These are phyloP conservation scores for Saprolegnia parasitica DNA, from an alignment of 352 stramenopile species.

Conservation along the genomic window DNA sequence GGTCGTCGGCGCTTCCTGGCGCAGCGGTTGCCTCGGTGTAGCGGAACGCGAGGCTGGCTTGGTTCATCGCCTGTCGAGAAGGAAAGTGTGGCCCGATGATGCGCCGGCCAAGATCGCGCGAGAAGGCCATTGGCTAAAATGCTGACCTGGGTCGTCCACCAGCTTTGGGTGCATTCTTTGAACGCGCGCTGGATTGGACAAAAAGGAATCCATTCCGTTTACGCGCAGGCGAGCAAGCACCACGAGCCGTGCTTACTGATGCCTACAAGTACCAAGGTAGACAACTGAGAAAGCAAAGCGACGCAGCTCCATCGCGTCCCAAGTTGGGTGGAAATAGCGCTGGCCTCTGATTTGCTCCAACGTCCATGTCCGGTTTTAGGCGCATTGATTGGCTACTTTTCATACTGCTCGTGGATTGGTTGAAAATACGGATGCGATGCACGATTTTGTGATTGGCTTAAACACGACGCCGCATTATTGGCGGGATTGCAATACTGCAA, in stretches of 20 bases:
- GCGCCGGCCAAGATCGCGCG: neutral
- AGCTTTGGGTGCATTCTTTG: neutral
- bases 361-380: neutral
- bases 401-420: neutral
- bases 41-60: neutral
- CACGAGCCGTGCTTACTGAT: no score
- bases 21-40: slow-evolving; percentile 1
- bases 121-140: neutral
- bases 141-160: neutral
- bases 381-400: neutral
- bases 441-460: no score
- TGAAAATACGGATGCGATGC: no score
- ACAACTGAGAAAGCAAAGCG: no score
- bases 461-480: no score
- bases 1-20: neutral
- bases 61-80: slow-evolving; percentile 9
- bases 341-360: neutral
- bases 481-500: neutral
- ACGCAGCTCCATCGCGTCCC: no score
- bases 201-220: neutral
- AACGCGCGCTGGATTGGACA: neutral
- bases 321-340: neutral
- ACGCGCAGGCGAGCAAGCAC: no score
- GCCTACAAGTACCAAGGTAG: no score
- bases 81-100: neutral